phyloP scores from a whole-genome alignment of 345 rosid species.

The Pistacia integerrima region DNA sequence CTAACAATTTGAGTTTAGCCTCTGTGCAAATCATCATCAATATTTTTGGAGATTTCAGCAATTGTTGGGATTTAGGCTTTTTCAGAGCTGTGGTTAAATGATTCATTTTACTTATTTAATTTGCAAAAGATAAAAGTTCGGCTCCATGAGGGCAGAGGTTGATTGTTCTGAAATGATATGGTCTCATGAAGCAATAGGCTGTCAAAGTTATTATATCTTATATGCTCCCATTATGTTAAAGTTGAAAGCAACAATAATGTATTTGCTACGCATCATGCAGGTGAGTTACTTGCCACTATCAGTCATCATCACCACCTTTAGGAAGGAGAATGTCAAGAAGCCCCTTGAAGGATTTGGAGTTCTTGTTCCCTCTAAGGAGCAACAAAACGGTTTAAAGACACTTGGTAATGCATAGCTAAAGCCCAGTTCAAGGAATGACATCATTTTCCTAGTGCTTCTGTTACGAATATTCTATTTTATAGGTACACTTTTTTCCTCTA shows the following conservation, averaged over 20 bases:
- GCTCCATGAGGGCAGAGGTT: not conserved
- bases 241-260: slow-evolving; percentile 10
- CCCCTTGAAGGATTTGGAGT: slow-evolving; percentile 97
- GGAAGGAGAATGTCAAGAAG: slow-evolving; percentile 81
- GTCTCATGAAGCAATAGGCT: slow-evolving; percentile 1
- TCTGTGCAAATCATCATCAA: slow-evolving; percentile 5
- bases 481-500: slow-evolving; percentile 96
- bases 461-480: slow-evolving; percentile 15
- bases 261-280: slow-evolving; percentile 35
- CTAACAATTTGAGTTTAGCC: slow-evolving; percentile 12
- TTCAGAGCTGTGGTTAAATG: not conserved
- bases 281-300: slow-evolving; percentile 82
- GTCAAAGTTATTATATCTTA: not conserved
- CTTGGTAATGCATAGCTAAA: slow-evolving; percentile 53
- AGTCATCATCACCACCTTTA: slow-evolving; percentile 77
- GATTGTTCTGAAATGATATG: not conserved
- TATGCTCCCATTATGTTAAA: not conserved
- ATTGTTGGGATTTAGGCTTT: not conserved
- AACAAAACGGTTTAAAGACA: slow-evolving; percentile 79
- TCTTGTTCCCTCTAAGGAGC: slow-evolving; percentile 88
- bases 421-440: not conserved
- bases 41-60: not conserved
- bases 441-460: not conserved
- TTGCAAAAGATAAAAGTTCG: not conserved
- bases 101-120: slow-evolving; percentile 11